Conservation (phyloP, 805 yeast genomes). For the Metschnikowia baotianmanensis region DNA sequence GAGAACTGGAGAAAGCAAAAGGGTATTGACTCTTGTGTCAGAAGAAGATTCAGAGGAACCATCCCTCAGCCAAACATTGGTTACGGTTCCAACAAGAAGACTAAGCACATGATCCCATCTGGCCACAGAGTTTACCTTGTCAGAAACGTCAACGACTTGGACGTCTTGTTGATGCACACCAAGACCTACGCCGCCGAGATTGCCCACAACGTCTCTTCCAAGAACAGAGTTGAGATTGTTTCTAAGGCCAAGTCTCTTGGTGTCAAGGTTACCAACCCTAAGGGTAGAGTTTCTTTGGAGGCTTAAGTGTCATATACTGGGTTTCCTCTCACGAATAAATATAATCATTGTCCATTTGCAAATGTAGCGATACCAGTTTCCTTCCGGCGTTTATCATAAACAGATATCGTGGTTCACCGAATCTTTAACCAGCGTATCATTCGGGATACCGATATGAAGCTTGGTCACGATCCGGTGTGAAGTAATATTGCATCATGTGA, state of each 20-base stretch:
- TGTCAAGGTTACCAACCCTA: conserved; percentile 98
- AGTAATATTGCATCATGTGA: no score
- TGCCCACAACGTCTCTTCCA: conserved; percentile 97
- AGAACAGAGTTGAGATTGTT: conserved; percentile 95
- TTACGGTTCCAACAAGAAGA: conserved; percentile 99
- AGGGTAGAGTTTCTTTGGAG: conserved; percentile 97
- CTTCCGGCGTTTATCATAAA: no score
- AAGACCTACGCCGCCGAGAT: conserved; percentile 99
- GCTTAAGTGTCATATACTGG: conserved; percentile 57
- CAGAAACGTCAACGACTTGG: conserved; percentile 90
- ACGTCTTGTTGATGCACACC: conserved; percentile 93
- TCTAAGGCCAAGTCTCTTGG: conserved; percentile 98
- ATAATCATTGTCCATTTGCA: conserved; percentile 17
- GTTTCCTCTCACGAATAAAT: conserved; percentile 22
- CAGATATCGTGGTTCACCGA: no score
- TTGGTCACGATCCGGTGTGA: no score
- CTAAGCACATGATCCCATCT: conserved; percentile 92
- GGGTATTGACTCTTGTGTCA: conserved; percentile 99
- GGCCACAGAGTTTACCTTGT: conserved; percentile 98
- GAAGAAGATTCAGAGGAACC: conserved; percentile 99
- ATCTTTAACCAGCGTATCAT: no score
- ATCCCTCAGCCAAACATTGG: conserved; percentile 99
- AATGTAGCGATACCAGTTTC: no score
- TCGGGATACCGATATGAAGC: no score
- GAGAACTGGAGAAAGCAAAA: conserved; percentile 99